Base-by-base conservation (phyloP, 345 rosid species). In the Brassica cretica region DNA sequence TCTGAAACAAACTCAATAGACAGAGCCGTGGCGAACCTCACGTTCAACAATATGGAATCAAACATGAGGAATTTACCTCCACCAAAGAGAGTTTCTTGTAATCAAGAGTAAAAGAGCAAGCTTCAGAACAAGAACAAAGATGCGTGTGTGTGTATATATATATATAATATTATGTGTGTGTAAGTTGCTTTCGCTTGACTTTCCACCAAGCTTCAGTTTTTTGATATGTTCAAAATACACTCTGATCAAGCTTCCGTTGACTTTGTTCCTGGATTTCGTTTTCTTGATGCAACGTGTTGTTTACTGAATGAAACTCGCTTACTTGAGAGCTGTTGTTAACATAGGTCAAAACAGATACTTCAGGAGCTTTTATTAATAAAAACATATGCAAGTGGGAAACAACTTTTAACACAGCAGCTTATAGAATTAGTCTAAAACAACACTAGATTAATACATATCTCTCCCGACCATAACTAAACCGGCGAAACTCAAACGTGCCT, bases 21-120 rank as follows among this genome's bases (percentile, higher is more conserved):
- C 76, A 82, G 98, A 82, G 85, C 97, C 18, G 64, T 94, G 1
- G 98, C 98, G 0, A 90, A 84, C 19, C 87, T 94, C 78, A 82
- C 93, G 85, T 94, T 86, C 85, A 82, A 84, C 76, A 86, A 86
- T 80, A 87, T 87, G 90, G 91, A 87, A 24, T 44, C 78, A 19
- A 83, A 85, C 29, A 64, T 80, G 53, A 80, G 25, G 39, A 79
- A 81, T 16, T 32, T 84, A 75, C 80, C 76, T 66, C 12, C 75
- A 62, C 82, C 75, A 19, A 74, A 68, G 44, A 53, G 70, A 79
- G 4, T 67, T n/a, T 37, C 78, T 63, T 69, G 56, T 55, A 0
- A 25, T 19, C 75, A 69, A 74, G 67, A 75, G 24, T 79, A 58
- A 51, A 6, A 80, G 35, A 27, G 46, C 56, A n/a, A 16, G 29